Percentiles rank a stretch among this genome's conserved stretches.
These are phyloP conservation scores for Pelagophyceae sp. DNA, from an alignment of 352 stramenopile species.

Conservation along the genomic window DNA sequence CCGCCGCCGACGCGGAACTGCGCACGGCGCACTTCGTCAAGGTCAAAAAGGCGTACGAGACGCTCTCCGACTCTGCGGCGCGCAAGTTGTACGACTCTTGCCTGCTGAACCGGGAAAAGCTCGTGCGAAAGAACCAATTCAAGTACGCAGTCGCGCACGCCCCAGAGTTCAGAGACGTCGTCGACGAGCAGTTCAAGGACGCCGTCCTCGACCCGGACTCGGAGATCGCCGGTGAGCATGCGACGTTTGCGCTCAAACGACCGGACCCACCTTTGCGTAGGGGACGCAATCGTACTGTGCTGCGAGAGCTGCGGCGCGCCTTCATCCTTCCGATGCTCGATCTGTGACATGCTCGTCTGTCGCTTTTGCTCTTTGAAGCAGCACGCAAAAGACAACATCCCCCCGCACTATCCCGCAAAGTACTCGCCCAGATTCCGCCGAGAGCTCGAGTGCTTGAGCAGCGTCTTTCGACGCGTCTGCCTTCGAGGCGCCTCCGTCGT, in stretches of 20 bases:
- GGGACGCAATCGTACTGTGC: constrained; percentile 11
- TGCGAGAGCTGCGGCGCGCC: constrained; percentile 13
- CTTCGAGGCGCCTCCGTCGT: no score
- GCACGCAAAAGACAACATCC: constrained; percentile 11
- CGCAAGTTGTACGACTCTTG: constrained; percentile 8
- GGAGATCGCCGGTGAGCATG: background rate
- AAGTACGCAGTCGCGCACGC: constrained; percentile 10
- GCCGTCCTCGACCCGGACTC: constrained; percentile 11
- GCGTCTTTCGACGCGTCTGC: no score
- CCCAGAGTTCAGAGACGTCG: constrained; percentile 16
- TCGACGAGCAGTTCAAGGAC: constrained; percentile 15
- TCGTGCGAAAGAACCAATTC: constrained; percentile 14
- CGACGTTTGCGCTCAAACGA: no score
- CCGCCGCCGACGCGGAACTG: background rate
- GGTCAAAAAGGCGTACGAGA: constrained; percentile 19
- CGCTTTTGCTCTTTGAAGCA: constrained; percentile 4
- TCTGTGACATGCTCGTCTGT: constrained; percentile 16
- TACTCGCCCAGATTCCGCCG: constrained; percentile 1
- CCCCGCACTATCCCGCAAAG: background rate
- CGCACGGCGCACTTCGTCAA: constrained; percentile 17
- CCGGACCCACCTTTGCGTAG: no score
- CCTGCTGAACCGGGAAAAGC: background rate
- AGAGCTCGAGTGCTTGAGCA: background rate
- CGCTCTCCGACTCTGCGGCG: background rate
- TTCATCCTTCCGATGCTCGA: constrained; percentile 7